Conservation (phyloP, 805 yeast genomes). For the Ogataea chonburiensis region DNA sequence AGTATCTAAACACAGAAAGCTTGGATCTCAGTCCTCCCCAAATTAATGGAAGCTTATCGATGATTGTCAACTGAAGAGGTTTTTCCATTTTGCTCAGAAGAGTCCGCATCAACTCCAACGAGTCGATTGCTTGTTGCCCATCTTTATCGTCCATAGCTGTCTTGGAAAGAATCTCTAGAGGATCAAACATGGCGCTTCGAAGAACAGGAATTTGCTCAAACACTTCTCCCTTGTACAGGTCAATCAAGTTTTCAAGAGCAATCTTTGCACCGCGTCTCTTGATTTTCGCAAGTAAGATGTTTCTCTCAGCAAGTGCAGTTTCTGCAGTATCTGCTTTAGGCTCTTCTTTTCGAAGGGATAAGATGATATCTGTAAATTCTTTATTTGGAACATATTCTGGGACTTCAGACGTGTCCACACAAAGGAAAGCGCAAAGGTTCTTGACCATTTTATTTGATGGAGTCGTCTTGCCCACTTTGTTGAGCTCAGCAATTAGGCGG, state of each 20-base stretch:
- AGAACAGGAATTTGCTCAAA: slow-evolving; percentile 68
- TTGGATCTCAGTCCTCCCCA: slow-evolving; percentile 57
- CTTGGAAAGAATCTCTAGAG: slow-evolving; percentile 41
- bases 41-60: slow-evolving; percentile 52
- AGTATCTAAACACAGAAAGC: slow-evolving; percentile 83
- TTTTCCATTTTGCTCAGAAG: slow-evolving; percentile 60
- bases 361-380: slow-evolving; percentile 49
- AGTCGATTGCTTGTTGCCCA: slow-evolving; percentile 84
- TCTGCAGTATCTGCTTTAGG: slow-evolving; percentile 61
- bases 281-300: slow-evolving; percentile 69
- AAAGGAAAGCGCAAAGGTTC: slow-evolving; percentile 86
- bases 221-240: slow-evolving; percentile 49
- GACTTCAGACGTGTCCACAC: slow-evolving; percentile 94
- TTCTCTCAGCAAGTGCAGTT: slow-evolving; percentile 55
- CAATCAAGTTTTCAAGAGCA: slow-evolving; percentile 61
- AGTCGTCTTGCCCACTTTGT: slow-evolving; percentile 54
- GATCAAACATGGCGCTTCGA: slow-evolving; percentile 60
- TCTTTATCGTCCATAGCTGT: slow-evolving; percentile 39
- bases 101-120: slow-evolving; percentile 78
- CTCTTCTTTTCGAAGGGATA: slow-evolving; percentile 80
- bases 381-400: slow-evolving; percentile 82
- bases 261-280: slow-evolving; percentile 83
- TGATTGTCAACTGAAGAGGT: slow-evolving; percentile 48
- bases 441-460: slow-evolving; percentile 88
- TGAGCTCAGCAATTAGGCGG: slow-evolving; percentile 58